Evolutionary conservation across 768 basidiomycete genomes (phyloP).

Genomic region (Dictyophora rubrovolvata): DNA sequence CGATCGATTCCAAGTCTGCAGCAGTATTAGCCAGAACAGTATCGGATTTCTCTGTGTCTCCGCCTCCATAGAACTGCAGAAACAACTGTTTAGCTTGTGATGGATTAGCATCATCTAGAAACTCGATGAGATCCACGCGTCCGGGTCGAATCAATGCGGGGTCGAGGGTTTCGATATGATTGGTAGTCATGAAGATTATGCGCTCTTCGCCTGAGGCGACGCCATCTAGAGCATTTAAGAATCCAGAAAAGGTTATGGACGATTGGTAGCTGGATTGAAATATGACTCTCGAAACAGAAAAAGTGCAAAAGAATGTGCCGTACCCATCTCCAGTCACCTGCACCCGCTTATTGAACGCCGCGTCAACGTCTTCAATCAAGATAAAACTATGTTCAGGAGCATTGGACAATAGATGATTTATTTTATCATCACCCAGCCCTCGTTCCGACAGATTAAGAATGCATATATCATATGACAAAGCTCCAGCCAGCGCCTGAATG

Average conservation of each 20-base stretch:
- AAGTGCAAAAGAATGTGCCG: conserved; percentile 17
- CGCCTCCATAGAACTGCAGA: conserved; percentile 66
- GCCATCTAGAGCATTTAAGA: conserved; percentile 93
- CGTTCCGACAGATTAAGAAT: conserved; percentile 92
- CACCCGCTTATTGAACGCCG: conserved; percentile 88
- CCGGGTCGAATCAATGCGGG: conserved; percentile 94
- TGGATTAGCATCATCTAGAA: conserved; percentile 81
- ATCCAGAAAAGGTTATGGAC: conserved; percentile 93
- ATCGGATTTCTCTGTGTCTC: conserved; percentile 25
- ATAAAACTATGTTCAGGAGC: conserved; percentile 88
- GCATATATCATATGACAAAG: conserved; percentile 90
- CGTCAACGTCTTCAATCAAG: conserved; percentile 96
- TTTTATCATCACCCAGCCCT: conserved; percentile 92
- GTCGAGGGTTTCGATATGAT: conserved; percentile 82
- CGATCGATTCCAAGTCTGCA: conserved; percentile 40
- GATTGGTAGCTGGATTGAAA: conserved; percentile 66
- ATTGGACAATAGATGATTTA: conserved; percentile 87
- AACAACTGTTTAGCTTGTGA: conserved; percentile 72
- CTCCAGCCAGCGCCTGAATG: conserved; percentile 93
- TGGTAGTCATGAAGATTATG: conserved; percentile 99
- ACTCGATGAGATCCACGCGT: conserved; percentile 77
- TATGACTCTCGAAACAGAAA: neutral
- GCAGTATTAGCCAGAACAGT: conserved; percentile 18
- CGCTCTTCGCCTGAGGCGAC: conserved; percentile 96
- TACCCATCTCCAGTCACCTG: conserved; percentile 91